Conservation (phyloP, 345 rosid genomes). For the Nasturtium officinale region DNA sequence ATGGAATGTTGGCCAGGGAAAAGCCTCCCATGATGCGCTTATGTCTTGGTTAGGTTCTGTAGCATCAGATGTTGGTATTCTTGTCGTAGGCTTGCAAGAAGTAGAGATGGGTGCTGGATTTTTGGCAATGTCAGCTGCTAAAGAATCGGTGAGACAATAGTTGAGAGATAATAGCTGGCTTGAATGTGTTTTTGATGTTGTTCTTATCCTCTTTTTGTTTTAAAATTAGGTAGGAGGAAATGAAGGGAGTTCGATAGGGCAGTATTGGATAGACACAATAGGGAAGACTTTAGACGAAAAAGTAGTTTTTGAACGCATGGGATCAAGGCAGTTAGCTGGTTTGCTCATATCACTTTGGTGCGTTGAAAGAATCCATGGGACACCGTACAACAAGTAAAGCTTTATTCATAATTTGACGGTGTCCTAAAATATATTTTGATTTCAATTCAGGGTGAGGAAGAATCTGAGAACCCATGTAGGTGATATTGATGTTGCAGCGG, state of each 20-base stretch:
- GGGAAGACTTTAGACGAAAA: conserved; percentile 89
- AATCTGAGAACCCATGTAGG: conserved; percentile 87
- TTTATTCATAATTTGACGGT: background rate
- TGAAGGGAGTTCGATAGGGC: conserved; percentile 95
- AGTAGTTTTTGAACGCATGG: conserved; percentile 91
- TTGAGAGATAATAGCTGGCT: background rate
- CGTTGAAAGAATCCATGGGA: conserved; percentile 35
- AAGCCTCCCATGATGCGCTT: conserved; percentile 83
- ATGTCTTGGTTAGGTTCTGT: conserved; percentile 86
- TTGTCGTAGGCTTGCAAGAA: conserved; percentile 95
- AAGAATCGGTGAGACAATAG: conserved; percentile 82
- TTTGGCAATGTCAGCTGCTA: conserved; percentile 99
- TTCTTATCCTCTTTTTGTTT: conserved; percentile 30
- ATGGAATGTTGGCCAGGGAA: conserved; percentile 99
- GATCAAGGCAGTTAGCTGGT: conserved; percentile 94
- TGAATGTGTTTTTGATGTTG: conserved; percentile 3
- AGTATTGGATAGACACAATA: conserved; percentile 91
- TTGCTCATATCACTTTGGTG: conserved; percentile 94
- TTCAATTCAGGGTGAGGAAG: conserved; percentile 80
- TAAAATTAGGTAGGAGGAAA: conserved; percentile 90
- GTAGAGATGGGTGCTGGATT: conserved; percentile 99
- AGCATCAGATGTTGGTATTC: conserved; percentile 85
- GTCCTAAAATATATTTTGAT: background rate
- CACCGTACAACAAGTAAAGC: background rate
- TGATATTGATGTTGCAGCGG: conserved; percentile 96